These are phyloP conservation scores for Suhomyces pyralidae DNA, from an alignment of 805 yeast species.

Conservation along the genomic window DNA sequence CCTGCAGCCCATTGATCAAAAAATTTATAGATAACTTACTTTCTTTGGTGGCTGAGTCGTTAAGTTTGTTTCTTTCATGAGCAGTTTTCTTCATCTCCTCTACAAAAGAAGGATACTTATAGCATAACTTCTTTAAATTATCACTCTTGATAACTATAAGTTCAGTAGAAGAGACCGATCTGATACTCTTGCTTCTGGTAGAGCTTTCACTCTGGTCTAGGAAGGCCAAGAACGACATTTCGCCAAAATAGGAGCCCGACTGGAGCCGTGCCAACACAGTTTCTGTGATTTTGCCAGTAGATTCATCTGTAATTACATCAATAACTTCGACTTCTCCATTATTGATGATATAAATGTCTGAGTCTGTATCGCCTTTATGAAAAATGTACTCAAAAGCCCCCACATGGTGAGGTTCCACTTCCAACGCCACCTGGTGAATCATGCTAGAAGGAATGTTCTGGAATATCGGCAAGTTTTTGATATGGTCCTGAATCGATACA, in stretches of 20 bases:
- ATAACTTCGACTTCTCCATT: slow-evolving; percentile 71
- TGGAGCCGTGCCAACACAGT: slow-evolving; percentile 55
- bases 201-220: slow-evolving; percentile 27
- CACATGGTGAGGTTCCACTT: slow-evolving; percentile 54
- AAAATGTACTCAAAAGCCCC: slow-evolving; percentile 60
- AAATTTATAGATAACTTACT: slow-evolving; percentile 19
- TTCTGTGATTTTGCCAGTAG: slow-evolving; percentile 22
- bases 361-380: slow-evolving; percentile 55
- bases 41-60: slow-evolving; percentile 12
- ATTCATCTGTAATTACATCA: slow-evolving; percentile 19
- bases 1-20: slow-evolving; percentile 12
- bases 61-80: slow-evolving; percentile 40
- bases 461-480: slow-evolving; percentile 58
- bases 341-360: slow-evolving; percentile 65
- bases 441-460: slow-evolving; percentile 54
- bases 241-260: slow-evolving; percentile 70
- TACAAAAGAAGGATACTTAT: slow-evolving; percentile 54
- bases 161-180: slow-evolving; percentile 60
- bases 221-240: slow-evolving; percentile 62
- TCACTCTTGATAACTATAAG: slow-evolving; percentile 58
- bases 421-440: slow-evolving; percentile 61
- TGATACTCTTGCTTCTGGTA: slow-evolving; percentile 58
- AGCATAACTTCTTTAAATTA: slow-evolving; percentile 51
- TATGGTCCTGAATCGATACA: slow-evolving; percentile 54
- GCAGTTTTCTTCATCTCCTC: slow-evolving; percentile 64